Percentiles rank a stretch among this genome's conserved stretches.
Conservation (phyloP, 306 rosid genomes). For the Begonia loranthoides region DNA sequence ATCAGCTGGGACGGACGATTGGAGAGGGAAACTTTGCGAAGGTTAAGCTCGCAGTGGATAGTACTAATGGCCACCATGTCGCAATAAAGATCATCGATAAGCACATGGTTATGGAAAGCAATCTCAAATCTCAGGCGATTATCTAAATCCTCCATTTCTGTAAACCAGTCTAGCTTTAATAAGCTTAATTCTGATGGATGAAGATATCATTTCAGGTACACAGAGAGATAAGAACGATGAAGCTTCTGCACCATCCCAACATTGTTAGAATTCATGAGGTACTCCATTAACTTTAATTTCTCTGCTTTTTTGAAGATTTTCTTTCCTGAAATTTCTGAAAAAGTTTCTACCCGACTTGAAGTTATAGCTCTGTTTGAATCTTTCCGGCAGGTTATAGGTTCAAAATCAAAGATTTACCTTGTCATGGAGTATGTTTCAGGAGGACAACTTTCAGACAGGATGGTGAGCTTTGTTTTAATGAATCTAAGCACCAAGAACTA, state of each 20-base stretch:
- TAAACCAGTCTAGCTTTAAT: not conserved
- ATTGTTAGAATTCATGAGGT: conserved; percentile 72
- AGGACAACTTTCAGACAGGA: conserved; percentile 56
- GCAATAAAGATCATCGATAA: conserved; percentile 65
- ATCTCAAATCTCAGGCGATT: conserved; percentile 53
- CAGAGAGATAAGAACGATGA: conserved; percentile 79
- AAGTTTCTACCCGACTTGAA: not conserved
- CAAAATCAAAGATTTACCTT: conserved; percentile 66
- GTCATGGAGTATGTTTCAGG: conserved; percentile 70
- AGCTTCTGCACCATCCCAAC: conserved; percentile 60
- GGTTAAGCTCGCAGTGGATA: conserved; percentile 49
- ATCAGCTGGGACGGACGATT: conserved; percentile 42
- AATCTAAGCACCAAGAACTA: too few species aligned
- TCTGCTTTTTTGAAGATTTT: too few species aligned
- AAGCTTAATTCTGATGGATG: not conserved
- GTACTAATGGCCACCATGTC: conserved; percentile 31
- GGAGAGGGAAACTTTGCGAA: conserved; percentile 81
- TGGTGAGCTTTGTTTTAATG: conserved; percentile 31
- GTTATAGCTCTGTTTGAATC: conserved; percentile 2
- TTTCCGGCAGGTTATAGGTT: conserved; percentile 42
- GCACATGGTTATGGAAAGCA: conserved; percentile 42
- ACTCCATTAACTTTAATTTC: not conserved
- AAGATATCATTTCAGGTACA: conserved; percentile 44
- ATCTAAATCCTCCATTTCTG: conserved; percentile 1
- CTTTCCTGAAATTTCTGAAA: not conserved